These are phyloP conservation scores for Lineolata rhizophorae DNA, from an alignment of 495 filamentous ascomycete species.

Conservation along the genomic window DNA sequence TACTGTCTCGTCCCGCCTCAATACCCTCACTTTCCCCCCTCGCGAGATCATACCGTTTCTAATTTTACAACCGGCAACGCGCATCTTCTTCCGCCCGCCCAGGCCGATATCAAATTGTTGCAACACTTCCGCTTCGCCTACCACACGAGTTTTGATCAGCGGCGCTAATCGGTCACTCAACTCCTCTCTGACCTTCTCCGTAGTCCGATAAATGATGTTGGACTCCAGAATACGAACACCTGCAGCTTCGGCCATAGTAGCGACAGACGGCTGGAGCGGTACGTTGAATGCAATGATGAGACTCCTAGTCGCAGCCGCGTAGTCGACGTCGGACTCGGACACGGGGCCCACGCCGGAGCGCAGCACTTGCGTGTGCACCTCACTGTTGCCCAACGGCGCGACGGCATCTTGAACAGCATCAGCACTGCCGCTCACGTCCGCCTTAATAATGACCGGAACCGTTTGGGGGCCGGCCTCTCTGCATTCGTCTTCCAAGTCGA, in stretches of 20 bases:
- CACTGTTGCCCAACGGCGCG: conserved; percentile 54
- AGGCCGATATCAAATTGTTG: conserved; percentile 67
- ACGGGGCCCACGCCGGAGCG: conserved; percentile 58
- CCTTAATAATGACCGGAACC: conserved; percentile 76
- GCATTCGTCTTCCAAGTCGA: conserved; percentile 10
- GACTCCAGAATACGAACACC: conserved; percentile 41
- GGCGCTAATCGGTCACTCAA: conserved; percentile 48
- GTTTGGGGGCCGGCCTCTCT: conserved; percentile 27
- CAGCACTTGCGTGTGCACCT: conserved; percentile 57
- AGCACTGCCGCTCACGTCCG: conserved; percentile 78
- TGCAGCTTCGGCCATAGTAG: conserved; percentile 39
- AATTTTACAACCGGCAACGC: conserved; percentile 74
- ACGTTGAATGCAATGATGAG: conserved; percentile 76
- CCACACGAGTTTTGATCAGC: conserved; percentile 37
- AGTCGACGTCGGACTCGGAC: conserved; percentile 73
- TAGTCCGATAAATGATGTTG: conserved; percentile 80
- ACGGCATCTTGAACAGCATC: conserved; percentile 69
- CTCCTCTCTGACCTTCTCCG: conserved; percentile 54
- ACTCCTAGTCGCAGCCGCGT: conserved; percentile 49
- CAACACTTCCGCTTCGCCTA: conserved; percentile 73
- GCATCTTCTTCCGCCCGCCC: conserved; percentile 40
- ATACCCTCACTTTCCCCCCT: conserved; percentile 42
- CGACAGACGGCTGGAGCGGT: conserved; percentile 41
- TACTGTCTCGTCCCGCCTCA: conserved; percentile 43
- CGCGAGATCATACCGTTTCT: conserved; percentile 51